Base-by-base conservation (phyloP, 345 rosid genomes). In the Populus ilicifolia region DNA sequence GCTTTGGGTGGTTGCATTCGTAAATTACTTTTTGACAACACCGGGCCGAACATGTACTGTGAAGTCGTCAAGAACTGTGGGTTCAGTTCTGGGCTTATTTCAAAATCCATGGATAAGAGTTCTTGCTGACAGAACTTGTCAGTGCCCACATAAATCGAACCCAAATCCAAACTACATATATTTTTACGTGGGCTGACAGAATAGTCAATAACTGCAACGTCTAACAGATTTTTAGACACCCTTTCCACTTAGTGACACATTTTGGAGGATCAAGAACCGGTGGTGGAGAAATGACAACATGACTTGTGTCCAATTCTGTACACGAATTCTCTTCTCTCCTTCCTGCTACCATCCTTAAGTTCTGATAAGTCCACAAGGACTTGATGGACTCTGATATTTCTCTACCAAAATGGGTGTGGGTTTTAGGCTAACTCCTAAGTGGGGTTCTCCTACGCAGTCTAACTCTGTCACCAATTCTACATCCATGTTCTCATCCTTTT, bases 181-280 rank as follows among this genome's bases (percentile, higher is more conserved):
- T 46, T 14, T 46, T 14, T 46, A 46, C 18, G 18, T 14, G 50
- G 12, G 50, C 18, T 4, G 17, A 14, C 17, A 46, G 50, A 46
- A 14, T 46, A 14, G 16, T 46, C 50, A 46, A 46, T 46, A 12
- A 46, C 5, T 12, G 50, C 50, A 14, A 13, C 50, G 50, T 46
- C 50, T 46, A 46, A 13, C 50, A 71, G 20, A 12, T 10, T 62
- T 16, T 17, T 20, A 21, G 16, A 7, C 30, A 33, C 41, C 14
- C n/a, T 6, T 12, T 5, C 3, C 11, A 33, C 14, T 62, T 48
- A 14, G 72, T 14, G 38, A 70, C 80, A 52, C 72, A 50, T 25
- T 38, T 67, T 82, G 73, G 67, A 81, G 91, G 91, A 85, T 86
- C 86, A 85, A 84, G 86, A 88, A 88, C 83, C 71, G 81, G 91